A percentile compares a stretch with the other conserved stretches of the same genome.
Evolutionary conservation across 345 rosid genomes (phyloP).

Genomic region (Theobroma cacao): DNA sequence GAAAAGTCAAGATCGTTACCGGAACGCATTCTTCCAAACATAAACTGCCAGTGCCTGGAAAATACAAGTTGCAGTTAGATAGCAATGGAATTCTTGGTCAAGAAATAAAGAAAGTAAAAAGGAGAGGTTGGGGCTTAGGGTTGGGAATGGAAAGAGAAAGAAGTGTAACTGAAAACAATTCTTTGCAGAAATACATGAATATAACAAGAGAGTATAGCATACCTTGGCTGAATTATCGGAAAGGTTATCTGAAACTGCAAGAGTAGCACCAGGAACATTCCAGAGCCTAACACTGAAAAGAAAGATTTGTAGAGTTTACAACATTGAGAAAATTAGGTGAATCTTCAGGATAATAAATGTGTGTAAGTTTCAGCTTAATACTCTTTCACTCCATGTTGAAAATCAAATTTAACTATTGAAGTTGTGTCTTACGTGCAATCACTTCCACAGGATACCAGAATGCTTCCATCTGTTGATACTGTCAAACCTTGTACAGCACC

Average conservation of each 20-base stretch:
- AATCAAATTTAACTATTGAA: not conserved
- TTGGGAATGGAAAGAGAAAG: not conserved
- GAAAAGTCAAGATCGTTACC: slow-evolving; percentile 39
- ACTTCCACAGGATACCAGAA: slow-evolving; percentile 81
- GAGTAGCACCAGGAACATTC: slow-evolving; percentile 76
- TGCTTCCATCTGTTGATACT: slow-evolving; percentile 79
- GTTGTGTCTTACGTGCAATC: slow-evolving; percentile 74
- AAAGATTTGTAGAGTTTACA: not conserved
- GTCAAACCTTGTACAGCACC: slow-evolving; percentile 91
- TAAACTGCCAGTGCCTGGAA: slow-evolving; percentile 71
- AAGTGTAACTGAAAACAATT: not conserved
- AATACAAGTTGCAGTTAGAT: slow-evolving; percentile 17
- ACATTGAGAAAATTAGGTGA: not conserved
- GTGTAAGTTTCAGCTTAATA: not conserved
- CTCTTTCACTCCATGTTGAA: not conserved
- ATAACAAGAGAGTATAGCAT: slow-evolving; percentile 9
- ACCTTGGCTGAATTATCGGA: slow-evolving; percentile 55
- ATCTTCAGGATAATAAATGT: not conserved
- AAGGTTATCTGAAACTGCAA: slow-evolving; percentile 43
- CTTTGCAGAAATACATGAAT: not conserved
- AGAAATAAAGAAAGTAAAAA: not conserved
- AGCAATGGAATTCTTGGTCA: not conserved
- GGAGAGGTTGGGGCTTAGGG: not conserved
- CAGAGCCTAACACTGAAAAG: slow-evolving; percentile 84
- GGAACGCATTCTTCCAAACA: slow-evolving; percentile 77